A percentile compares a stretch with the other conserved stretches of the same genome.
Evolutionary conservation across 2,329 filamentous ascomycete species (phyloP).

Genomic region (Pseudogymnoascus sp.): DNA sequence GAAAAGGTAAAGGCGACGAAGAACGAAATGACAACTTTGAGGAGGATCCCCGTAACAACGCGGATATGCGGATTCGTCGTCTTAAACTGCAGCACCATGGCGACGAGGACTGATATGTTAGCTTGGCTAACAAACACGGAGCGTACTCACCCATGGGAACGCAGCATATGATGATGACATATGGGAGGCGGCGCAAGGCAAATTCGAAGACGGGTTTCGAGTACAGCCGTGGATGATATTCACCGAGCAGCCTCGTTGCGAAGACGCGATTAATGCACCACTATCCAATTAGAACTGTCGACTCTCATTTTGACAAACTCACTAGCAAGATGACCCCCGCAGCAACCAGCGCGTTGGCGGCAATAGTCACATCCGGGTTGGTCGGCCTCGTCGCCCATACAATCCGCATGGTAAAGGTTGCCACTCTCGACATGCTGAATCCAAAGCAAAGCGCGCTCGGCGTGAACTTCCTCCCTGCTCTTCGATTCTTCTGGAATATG

Average conservation of each 20-base stretch:
- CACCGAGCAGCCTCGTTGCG: not conserved
- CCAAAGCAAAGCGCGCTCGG: slow-evolving; percentile 51
- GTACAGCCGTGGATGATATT: not conserved
- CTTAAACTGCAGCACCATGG: not conserved
- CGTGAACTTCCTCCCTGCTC: slow-evolving; percentile 49
- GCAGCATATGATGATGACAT: not conserved
- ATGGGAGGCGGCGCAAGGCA: not conserved
- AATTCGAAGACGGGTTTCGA: not conserved
- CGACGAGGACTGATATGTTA: not conserved
- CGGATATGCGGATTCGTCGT: not conserved
- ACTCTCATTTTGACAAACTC: not conserved
- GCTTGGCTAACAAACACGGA: not conserved
- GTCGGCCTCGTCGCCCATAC: slow-evolving; percentile 50
- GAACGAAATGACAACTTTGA: not conserved
- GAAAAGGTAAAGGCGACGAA: not conserved
- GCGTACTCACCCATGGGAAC: not conserved
- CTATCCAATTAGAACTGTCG: not conserved
- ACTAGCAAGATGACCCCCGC: not conserved
- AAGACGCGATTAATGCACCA: not conserved
- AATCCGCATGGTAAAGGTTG: slow-evolving; percentile 38
- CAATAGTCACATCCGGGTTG: slow-evolving; percentile 30
- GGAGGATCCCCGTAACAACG: not conserved
- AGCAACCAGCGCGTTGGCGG: not conserved
- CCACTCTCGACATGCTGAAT: slow-evolving; percentile 43
- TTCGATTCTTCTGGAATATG: slow-evolving; percentile 47